Base-by-base conservation (phyloP, 345 rosid species). In the Aquilaria yunnanensis region DNA sequence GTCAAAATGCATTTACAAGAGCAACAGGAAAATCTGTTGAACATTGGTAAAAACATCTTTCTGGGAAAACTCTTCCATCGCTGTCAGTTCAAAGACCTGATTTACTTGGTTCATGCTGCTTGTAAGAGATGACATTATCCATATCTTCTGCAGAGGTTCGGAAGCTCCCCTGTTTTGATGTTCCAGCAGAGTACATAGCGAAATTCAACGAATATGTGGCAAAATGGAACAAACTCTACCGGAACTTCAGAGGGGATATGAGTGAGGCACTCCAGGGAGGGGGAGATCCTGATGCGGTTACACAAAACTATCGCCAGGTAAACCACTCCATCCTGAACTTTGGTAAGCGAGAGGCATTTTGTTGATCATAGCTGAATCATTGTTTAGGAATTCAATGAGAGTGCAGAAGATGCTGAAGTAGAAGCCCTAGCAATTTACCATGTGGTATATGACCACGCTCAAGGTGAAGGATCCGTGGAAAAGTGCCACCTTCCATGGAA, bases 401-500 rank as follows among this genome's bases (percentile, higher is more conserved):
- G 78, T 10, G 60, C 72, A 2, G 83, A 78, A 6, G 91, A 89
- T 34, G 72, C 89, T 14, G 71, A 76, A 2, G 32, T 67, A 0
- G 83, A 83, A 57, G 93, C 90, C 4, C 48, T 75, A 0, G 90
- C 96, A 2, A 75, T 89, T 12, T 89, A 89, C 37, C 60, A 84
- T 47, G 32, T 74, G 3, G 62, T 52, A 12, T 89, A 84, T 0
- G 76, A 78, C 13, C 31, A 77, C 59, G 96, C 96, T 1, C 61
- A n/a, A 30, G 2, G 2, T 2, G 0, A 0, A 2, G 6, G 62
- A 1, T 33, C 9, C 10, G 75, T 33, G 0, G 0, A 12, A 0
- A 60, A 31, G 23, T 85, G 96, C 47, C 14, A 56, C 4, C 86
- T 92, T 66, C 96, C 84, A 13, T 89, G 98, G 98, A 89, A 58